Percentiles rank a stretch among this genome's conserved stretches.
phyloP scores from a whole-genome alignment of 257 asterid species.

The Ophiorrhiza pumila region DNA sequence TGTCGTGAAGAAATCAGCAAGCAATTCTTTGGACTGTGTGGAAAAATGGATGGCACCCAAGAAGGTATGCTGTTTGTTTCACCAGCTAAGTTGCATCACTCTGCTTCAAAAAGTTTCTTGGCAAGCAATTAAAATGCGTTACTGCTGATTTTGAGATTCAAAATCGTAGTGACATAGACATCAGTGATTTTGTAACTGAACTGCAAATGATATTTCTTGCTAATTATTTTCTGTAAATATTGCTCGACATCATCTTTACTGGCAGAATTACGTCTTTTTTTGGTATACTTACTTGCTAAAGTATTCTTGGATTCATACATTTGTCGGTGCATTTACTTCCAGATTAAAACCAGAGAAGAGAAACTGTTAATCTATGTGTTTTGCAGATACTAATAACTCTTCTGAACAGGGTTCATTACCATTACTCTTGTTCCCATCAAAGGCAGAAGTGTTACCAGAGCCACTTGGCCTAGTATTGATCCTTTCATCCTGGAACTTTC shows the following conservation, averaged over 20 bases:
- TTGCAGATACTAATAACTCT: slow-evolving; percentile 16
- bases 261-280: too few relatives aligned
- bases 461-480: slow-evolving; percentile 87
- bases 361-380: neutral
- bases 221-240: neutral
- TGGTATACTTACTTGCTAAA: neutral
- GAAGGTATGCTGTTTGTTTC: slow-evolving; percentile 42
- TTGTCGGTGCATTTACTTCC: neutral
- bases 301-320: neutral
- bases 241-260: neutral
- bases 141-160: neutral
- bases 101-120: neutral
- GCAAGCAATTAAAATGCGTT: neutral
- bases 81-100: neutral
- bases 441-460: slow-evolving; percentile 70
- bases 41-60: slow-evolving; percentile 81
- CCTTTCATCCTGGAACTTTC: slow-evolving; percentile 81
- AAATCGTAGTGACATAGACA: neutral
- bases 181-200: neutral
- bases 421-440: slow-evolving; percentile 61
- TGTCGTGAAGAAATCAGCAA: slow-evolving; percentile 67
- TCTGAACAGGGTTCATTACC: slow-evolving; percentile 58
- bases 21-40: slow-evolving; percentile 39
- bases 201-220: neutral
- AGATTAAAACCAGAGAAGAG: too few relatives aligned